Conservation (phyloP, 225 moss, liverwort and hornwort species). For the Rhytidiadelphus loreus region DNA sequence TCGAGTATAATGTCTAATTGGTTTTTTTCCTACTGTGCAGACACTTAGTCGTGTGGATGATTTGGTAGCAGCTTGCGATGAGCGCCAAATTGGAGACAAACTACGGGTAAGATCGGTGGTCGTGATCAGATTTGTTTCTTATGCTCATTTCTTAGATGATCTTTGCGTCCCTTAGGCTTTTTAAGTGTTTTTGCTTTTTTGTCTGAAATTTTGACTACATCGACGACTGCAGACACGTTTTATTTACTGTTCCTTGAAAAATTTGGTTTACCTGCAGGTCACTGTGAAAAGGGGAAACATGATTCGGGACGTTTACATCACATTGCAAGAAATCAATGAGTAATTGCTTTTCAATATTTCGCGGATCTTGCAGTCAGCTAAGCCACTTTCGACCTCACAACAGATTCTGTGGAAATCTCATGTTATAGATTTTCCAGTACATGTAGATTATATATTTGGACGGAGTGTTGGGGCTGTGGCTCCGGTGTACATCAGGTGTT, state of each 20-base stretch:
- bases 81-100: slow-evolving; percentile 48
- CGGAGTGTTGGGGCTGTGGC: not conserved
- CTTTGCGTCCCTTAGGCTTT: not conserved
- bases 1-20: not conserved
- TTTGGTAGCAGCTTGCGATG: slow-evolving; percentile 52
- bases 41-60: slow-evolving; percentile 51
- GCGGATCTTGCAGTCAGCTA: not conserved
- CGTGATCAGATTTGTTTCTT: not conserved
- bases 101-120: slow-evolving; percentile 15
- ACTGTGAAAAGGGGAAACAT: slow-evolving; percentile 42
- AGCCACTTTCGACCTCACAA: not conserved
- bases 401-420: not conserved
- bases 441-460: not conserved
- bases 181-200: no score
- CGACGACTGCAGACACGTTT: not conserved
- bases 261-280: slow-evolving; percentile 20
- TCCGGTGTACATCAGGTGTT: not conserved
- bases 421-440: not conserved
- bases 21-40: not conserved
- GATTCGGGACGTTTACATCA: slow-evolving; percentile 42
- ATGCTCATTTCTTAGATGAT: not conserved
- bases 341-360: not conserved
- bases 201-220: not conserved
- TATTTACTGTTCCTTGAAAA: not conserved
- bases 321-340: slow-evolving; percentile 44